Evolutionary conservation across 2,329 filamentous ascomycete species (phyloP).

Genomic region (Aspergillus niger): DNA sequence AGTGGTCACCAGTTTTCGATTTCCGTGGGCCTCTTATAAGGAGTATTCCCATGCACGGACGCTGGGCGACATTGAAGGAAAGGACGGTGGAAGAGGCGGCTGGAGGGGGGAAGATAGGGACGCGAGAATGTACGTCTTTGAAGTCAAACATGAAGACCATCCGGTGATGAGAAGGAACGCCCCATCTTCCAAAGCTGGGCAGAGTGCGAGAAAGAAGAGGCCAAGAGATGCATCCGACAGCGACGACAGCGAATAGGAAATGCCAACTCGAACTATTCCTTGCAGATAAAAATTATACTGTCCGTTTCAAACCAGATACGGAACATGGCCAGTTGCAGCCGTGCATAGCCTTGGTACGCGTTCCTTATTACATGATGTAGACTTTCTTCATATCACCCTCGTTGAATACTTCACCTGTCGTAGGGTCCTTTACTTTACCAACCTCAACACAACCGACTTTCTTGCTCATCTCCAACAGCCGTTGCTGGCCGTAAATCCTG

Average conservation of each 20-base stretch:
- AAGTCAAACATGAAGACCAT: slow-evolving; percentile 41
- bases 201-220: slow-evolving; percentile 39
- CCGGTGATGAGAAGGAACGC: background rate
- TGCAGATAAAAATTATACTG: background rate
- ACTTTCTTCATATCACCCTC: slow-evolving; percentile 75
- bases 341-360: background rate
- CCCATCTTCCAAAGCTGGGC: slow-evolving; percentile 9
- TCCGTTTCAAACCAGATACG: background rate
- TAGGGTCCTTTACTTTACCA: slow-evolving; percentile 74
- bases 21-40: slow-evolving; percentile 51
- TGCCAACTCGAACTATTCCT: background rate
- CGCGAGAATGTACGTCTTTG: slow-evolving; percentile 50
- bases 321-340: background rate
- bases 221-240: slow-evolving; percentile 36
- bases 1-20: slow-evolving; percentile 51
- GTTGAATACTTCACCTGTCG: slow-evolving; percentile 69
- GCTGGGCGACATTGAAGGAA: slow-evolving; percentile 47
- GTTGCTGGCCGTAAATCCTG: slow-evolving; percentile 76
- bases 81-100: slow-evolving; percentile 42
- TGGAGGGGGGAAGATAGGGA: slow-evolving; percentile 53
- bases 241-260: slow-evolving; percentile 23
- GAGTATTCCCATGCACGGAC: slow-evolving; percentile 52
- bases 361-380: slow-evolving; percentile 69
- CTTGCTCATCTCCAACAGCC: slow-evolving; percentile 73
- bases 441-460: slow-evolving; percentile 69